Evolutionary conservation across 169 alveolate genomes (phyloP).

Genomic region (Plasmodium ovale): DNA sequence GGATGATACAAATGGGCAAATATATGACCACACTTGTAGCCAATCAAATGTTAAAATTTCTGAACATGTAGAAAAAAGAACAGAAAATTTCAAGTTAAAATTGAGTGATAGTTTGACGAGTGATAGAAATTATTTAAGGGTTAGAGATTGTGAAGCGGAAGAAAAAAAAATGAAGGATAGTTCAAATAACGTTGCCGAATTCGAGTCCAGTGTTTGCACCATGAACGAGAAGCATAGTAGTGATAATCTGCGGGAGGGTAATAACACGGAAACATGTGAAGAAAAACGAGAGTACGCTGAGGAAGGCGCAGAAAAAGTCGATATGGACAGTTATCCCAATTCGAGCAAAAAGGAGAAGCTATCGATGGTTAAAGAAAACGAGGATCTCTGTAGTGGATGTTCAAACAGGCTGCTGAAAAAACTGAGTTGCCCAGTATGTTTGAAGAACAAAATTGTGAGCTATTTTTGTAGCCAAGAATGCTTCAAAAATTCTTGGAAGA

Average conservation of each 20-base stretch:
- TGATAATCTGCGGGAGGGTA: background rate
- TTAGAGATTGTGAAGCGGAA: background rate
- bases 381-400: conserved; percentile 79
- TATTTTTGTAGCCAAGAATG: conserved; percentile 97
- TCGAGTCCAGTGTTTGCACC: background rate
- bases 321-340: background rate
- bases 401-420: conserved; percentile 71
- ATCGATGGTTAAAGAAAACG: background rate
- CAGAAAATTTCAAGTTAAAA: conserved; percentile 1
- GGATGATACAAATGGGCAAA: background rate
- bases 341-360: background rate
- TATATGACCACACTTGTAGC: background rate
- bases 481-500: conserved; percentile 93
- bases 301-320: background rate
- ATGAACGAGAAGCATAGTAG: background rate
- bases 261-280: background rate
- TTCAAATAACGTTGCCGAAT: background rate
- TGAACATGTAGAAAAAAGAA: conserved; percentile 1
- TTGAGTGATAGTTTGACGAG: background rate
- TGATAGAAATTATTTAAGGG: background rate
- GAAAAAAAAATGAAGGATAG: background rate
- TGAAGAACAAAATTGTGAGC: conserved; percentile 78
- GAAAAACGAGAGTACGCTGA: background rate
- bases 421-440: conserved; percentile 84
- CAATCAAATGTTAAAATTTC: background rate